phyloP scores from a whole-genome alignment of 1,139 yeast species.

The Wickerhamomyces sp. region DNA sequence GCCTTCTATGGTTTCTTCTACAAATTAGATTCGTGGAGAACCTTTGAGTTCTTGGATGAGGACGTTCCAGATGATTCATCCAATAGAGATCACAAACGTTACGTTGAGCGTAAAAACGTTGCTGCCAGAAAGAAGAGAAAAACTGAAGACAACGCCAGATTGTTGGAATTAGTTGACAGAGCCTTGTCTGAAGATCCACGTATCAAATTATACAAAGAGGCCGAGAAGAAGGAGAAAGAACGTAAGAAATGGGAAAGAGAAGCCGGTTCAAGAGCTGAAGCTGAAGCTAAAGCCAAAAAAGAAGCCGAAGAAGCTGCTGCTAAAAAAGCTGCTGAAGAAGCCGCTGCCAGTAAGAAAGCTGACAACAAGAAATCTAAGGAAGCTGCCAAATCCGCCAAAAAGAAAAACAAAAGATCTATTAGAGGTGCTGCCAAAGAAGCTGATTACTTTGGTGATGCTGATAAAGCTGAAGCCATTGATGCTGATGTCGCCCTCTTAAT shows the following conservation, averaged over 20 bases:
- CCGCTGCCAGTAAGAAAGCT: conserved; percentile 55
- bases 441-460: conserved; percentile 78
- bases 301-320: conserved; percentile 79
- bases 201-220: conserved; percentile 87
- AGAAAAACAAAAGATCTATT: conserved; percentile 93
- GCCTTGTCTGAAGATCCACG: conserved; percentile 92
- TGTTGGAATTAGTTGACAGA: conserved; percentile 82
- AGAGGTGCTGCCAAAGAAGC: conserved; percentile 81
- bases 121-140: conserved; percentile 96
- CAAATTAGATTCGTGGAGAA: conserved; percentile 96
- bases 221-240: conserved; percentile 92
- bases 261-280: conserved; percentile 95
- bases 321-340: conserved; percentile 73
- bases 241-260: conserved; percentile 96
- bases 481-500: conserved; percentile 75
- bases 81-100: conserved; percentile 98
- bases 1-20: conserved; percentile 88
- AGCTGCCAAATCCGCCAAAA: conserved; percentile 94
- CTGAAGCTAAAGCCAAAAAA: conserved; percentile 80
- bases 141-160: conserved; percentile 93
- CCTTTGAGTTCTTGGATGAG: conserved; percentile 96
- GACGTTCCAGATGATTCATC: conserved; percentile 99
- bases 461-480: conserved; percentile 61
- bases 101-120: conserved; percentile 94
- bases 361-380: conserved; percentile 87